A percentile compares a stretch with the other conserved stretches of the same genome.
phyloP scores from a whole-genome alignment of 345 rosid species.

The Populus davidiana region DNA sequence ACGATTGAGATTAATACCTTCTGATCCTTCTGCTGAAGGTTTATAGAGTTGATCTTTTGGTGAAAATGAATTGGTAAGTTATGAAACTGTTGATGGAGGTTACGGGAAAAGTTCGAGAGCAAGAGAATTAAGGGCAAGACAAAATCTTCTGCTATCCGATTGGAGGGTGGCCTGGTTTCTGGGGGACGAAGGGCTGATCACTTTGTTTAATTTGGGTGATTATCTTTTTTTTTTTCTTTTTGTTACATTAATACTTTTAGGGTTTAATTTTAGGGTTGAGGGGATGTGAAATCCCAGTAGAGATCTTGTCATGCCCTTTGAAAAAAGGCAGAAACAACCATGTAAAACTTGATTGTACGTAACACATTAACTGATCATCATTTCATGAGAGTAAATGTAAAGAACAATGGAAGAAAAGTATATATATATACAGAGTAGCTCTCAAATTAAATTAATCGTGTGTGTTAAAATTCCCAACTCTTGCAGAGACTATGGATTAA shows the following conservation, averaged over 20 bases:
- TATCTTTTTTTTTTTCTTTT: not conserved
- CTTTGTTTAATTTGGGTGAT: not conserved
- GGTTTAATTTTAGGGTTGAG: not conserved
- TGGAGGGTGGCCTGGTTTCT: not conserved
- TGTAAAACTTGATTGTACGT: not conserved
- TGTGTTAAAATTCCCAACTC: not conserved
- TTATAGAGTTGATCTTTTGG: not conserved
- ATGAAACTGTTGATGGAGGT: not conserved
- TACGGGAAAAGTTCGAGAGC: not conserved
- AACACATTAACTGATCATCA: not conserved
- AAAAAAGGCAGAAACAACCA: not conserved
- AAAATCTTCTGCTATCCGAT: not conserved
- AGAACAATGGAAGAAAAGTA: not conserved
- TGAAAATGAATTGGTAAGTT: not conserved
- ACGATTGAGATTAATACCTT: not conserved
- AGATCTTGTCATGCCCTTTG: not conserved
- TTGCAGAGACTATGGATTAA: too few relatives aligned
- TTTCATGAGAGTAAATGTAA: not conserved
- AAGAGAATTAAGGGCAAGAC: not conserved
- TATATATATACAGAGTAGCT: not conserved
- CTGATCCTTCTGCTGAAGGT: not conserved
- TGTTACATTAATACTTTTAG: not conserved
- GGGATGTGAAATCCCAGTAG: not conserved
- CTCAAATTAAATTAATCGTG: not conserved
- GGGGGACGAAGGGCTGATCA: not conserved